Evolutionary conservation across 2,329 filamentous ascomycete species (phyloP).

Genomic region (Clonostachys solani): DNA sequence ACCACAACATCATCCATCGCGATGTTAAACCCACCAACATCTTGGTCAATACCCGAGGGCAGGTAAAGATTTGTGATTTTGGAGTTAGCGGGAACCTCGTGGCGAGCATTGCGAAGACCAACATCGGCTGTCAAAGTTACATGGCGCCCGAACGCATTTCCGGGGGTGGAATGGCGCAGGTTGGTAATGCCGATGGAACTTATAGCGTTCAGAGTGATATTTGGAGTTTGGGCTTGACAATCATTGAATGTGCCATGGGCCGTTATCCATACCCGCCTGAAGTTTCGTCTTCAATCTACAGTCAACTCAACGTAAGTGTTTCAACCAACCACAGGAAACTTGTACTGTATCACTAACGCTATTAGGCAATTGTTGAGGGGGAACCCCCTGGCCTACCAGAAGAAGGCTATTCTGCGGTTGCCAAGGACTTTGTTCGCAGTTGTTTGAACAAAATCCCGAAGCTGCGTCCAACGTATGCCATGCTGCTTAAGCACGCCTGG

Average conservation of each 20-base stretch:
- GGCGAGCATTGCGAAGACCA: slow-evolving; percentile 96
- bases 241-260: slow-evolving; percentile 94
- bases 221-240: slow-evolving; percentile 90
- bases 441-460: slow-evolving; percentile 93
- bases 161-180: slow-evolving; percentile 72
- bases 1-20: slow-evolving; percentile 98
- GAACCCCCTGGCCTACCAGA: slow-evolving; percentile 86
- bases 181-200: slow-evolving; percentile 69
- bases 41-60: slow-evolving; percentile 80
- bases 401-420: slow-evolving; percentile 72
- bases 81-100: slow-evolving; percentile 95
- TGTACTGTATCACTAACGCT: slow-evolving; percentile 5
- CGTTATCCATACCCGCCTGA: slow-evolving; percentile 95
- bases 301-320: slow-evolving; percentile 82
- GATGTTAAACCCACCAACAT: slow-evolving; percentile 99
- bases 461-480: slow-evolving; percentile 88
- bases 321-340: neutral
- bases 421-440: slow-evolving; percentile 80
- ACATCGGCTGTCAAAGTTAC: slow-evolving; percentile 98
- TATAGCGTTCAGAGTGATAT: slow-evolving; percentile 98
- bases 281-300: slow-evolving; percentile 97
- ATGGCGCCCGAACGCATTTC: slow-evolving; percentile 98
- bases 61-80: slow-evolving; percentile 98
- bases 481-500: slow-evolving; percentile 88
- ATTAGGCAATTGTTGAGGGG: slow-evolving; percentile 92